These are phyloP conservation scores for Pleoardoris graminearum DNA, from an alignment of 2,329 filamentous ascomycete species.

Conservation along the genomic window DNA sequence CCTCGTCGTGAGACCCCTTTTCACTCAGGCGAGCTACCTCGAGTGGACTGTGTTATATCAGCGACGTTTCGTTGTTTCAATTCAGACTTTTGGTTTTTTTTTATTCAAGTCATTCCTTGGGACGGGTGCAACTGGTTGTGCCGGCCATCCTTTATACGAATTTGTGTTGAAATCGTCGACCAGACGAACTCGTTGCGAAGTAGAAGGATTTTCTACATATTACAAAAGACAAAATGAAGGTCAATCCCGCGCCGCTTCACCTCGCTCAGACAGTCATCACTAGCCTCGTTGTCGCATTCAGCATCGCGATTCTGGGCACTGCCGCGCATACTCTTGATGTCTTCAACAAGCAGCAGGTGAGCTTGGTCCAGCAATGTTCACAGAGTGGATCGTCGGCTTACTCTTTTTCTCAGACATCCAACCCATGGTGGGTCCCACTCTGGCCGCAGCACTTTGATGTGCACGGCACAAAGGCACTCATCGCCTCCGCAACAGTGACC, in stretches of 20 bases:
- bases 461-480: slow-evolving; percentile 47
- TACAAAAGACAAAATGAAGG: slow-evolving; percentile 33
- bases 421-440: slow-evolving; percentile 54
- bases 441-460: slow-evolving; percentile 55
- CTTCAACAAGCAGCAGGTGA: slow-evolving; percentile 46
- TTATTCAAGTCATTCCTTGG: slow-evolving; percentile 12
- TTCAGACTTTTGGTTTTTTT: slow-evolving; percentile 22
- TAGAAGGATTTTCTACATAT: not conserved
- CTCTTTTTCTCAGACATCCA: slow-evolving; percentile 30
- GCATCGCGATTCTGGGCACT: slow-evolving; percentile 49
- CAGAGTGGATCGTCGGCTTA: not conserved
- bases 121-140: slow-evolving; percentile 38
- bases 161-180: not conserved
- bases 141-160: slow-evolving; percentile 13
- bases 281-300: slow-evolving; percentile 45
- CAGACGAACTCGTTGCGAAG: not conserved
- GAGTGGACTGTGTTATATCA: slow-evolving; percentile 20
- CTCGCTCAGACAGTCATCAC: slow-evolving; percentile 40
- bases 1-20: slow-evolving; percentile 24
- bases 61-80: slow-evolving; percentile 9
- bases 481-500: slow-evolving; percentile 46
- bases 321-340: slow-evolving; percentile 49
- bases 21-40: slow-evolving; percentile 22
- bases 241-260: slow-evolving; percentile 44
- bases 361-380: not conserved